A percentile compares a stretch with the other conserved stretches of the same genome.
Evolutionary conservation across 106 monocot genomes (phyloP).

Genomic region (Platanthera guangdongensis): DNA sequence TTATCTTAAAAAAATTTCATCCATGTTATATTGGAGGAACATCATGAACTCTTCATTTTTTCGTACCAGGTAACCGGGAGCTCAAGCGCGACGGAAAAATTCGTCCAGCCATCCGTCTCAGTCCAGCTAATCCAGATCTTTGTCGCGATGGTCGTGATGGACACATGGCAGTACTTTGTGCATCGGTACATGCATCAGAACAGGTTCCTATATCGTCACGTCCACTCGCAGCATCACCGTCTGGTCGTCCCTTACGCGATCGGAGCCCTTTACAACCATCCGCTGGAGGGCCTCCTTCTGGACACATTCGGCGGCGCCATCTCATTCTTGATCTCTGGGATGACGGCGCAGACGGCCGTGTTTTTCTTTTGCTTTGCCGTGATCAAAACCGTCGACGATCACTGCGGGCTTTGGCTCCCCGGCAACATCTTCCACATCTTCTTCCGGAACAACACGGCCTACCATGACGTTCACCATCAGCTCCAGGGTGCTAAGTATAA

Average conservation of each 20-base stretch:
- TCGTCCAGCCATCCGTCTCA: conserved; percentile 14
- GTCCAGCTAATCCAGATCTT: conserved; percentile 53
- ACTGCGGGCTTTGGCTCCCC: conserved; percentile 9
- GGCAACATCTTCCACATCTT: conserved; percentile 10
- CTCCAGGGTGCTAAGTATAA: conserved; percentile 17
- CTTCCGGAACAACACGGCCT: conserved; percentile 11
- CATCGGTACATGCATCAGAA: conserved; percentile 92
- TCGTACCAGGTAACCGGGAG: conserved; percentile 29
- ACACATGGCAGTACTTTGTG: conserved; percentile 85
- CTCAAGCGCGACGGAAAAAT: conserved; percentile 11
- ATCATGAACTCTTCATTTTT: not conserved
- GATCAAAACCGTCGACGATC: conserved; percentile 5
- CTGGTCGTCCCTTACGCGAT: conserved; percentile 7
- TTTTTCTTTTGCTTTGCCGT: conserved; percentile 12
- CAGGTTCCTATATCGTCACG: conserved; percentile 67
- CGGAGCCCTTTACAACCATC: conserved; percentile 12
- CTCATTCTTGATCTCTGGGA: conserved; percentile 9
- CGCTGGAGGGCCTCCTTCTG: conserved; percentile 2
- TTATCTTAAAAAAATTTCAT: too few species aligned
- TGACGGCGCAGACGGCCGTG: conserved; percentile 9
- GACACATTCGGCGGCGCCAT: conserved; percentile 9
- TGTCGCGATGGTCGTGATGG: conserved; percentile 75
- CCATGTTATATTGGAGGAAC: too few species aligned
- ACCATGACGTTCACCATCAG: conserved; percentile 14
- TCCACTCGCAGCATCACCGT: conserved; percentile 30